Base-by-base conservation (phyloP, 2,329 filamentous ascomycete genomes). In the Coniochaeta ligniaria region DNA sequence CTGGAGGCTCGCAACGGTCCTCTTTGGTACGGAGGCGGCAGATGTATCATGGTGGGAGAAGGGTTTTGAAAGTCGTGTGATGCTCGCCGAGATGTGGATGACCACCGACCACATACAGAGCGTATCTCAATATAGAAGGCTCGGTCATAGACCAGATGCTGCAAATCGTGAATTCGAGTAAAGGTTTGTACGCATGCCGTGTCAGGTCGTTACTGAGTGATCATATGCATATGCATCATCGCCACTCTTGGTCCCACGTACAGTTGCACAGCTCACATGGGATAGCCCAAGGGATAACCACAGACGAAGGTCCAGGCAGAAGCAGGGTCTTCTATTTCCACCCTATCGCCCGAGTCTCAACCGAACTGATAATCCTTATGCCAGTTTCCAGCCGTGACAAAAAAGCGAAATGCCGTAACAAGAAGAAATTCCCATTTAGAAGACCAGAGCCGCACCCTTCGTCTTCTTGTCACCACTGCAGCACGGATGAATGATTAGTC, bases 381-480 rank as follows among this genome's bases (percentile, higher is more conserved):
- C 54, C 54, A 59, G 43, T 59, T 45, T 35, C 57, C 57, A 50
- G 57, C 41, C 57, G 26, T 59, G 57, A 33, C 26, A 45, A 35
- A 52, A 38, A 45, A 55, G 45, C 20, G 28, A 55, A 55, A 57
- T 35, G 31, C 57, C 33, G 36, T 47, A 59, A 62, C 14, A 38
- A 59, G 33, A 59, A 55, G 33, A 6, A 36, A 55, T 31, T 22
- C 28, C 31, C 54, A 57, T 83, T 89, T 96, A 99, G 88, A 99
- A 99, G 75, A 99, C 95, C 76, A 99, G 88, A 81, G 95, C 95
- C 74, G 95, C 95, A 90, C 95, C 95, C 92, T 99, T 99, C 75
- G 95, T 99, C 92, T 99, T 99, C 93, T 99, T 99, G 90, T 99
- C 95, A 88, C 95, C 95, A 89, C 95, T 96, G 72, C 73, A 63